Evolutionary conservation across 2,329 filamentous ascomycete genomes (phyloP).

Genomic region (Dactylellina parvicollis): DNA sequence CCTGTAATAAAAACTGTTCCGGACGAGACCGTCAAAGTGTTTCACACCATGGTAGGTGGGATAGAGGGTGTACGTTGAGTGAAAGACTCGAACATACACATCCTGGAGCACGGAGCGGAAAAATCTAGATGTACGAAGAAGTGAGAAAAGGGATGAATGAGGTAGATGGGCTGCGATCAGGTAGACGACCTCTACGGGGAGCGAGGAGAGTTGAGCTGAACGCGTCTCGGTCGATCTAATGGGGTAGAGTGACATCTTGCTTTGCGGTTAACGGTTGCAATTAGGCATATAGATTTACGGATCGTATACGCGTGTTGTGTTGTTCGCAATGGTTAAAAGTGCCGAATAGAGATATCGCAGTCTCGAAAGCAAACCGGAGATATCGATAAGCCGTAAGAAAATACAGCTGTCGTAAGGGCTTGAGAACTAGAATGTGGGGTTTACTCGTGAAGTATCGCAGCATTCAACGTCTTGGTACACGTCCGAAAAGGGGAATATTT

Average conservation of each 20-base stretch:
- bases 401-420: too few species aligned
- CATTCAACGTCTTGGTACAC: too few species aligned
- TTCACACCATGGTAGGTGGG: background rate
- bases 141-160: background rate
- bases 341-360: too few species aligned
- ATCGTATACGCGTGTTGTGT: too few species aligned
- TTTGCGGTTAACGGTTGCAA: background rate
- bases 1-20: background rate
- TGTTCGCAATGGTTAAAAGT: too few species aligned
- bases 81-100: background rate
- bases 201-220: background rate
- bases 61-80: background rate
- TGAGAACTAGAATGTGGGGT: too few species aligned
- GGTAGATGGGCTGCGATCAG: background rate
- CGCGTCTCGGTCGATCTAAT: too few species aligned
- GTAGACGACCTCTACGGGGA: constrained; percentile 1
- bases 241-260: background rate
- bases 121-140: background rate
- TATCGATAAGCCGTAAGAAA: too few species aligned
- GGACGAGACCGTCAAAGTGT: background rate
- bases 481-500: too few species aligned
- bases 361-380: too few species aligned
- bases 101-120: background rate
- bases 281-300: too few species aligned
- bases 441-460: too few species aligned